Evolutionary conservation across 352 stramenopile genomes (phyloP).

Genomic region (Phytophthora megakarya): DNA sequence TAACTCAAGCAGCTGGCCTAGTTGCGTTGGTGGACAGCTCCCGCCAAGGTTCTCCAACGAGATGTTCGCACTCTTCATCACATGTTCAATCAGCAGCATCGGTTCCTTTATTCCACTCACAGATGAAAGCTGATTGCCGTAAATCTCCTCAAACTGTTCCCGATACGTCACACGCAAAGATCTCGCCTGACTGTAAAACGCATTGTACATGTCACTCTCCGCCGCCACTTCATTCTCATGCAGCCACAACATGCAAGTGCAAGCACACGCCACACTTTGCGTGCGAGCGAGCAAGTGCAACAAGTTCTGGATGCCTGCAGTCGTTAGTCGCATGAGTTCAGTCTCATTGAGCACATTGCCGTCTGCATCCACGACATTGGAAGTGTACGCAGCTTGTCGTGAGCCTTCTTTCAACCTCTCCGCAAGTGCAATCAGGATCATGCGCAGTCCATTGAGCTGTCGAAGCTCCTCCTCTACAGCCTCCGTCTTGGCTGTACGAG

Average conservation of each 20-base stretch:
- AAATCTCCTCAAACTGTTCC: slow-evolving; percentile 73
- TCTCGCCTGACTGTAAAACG: slow-evolving; percentile 73
- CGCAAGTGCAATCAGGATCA: slow-evolving; percentile 69
- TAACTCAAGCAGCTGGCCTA: slow-evolving; percentile 62
- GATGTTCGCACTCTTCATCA: slow-evolving; percentile 72
- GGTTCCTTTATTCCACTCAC: slow-evolving; percentile 53
- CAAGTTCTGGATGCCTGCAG: slow-evolving; percentile 66
- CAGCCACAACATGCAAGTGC: slow-evolving; percentile 73
- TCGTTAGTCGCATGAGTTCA: slow-evolving; percentile 68
- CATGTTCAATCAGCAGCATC: slow-evolving; percentile 73
- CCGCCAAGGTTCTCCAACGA: slow-evolving; percentile 44
- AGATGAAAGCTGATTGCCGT: slow-evolving; percentile 55
- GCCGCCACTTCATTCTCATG: slow-evolving; percentile 56
- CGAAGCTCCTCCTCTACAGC: slow-evolving; percentile 51
- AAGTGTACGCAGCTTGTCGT: slow-evolving; percentile 47
- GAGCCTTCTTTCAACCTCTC: slow-evolving; percentile 71
- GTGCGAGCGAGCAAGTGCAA: slow-evolving; percentile 71
- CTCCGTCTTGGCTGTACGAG: slow-evolving; percentile 39
- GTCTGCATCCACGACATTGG: slow-evolving; percentile 36
- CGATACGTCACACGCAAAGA: slow-evolving; percentile 57
- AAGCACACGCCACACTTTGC: slow-evolving; percentile 57
- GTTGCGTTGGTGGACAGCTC: slow-evolving; percentile 49
- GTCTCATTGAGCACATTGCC: slow-evolving; percentile 59
- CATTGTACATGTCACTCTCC: slow-evolving; percentile 53
- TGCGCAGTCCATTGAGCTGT: slow-evolving; percentile 69